Conservation (phyloP, 345 rosid species). For the Citrus medica region DNA sequence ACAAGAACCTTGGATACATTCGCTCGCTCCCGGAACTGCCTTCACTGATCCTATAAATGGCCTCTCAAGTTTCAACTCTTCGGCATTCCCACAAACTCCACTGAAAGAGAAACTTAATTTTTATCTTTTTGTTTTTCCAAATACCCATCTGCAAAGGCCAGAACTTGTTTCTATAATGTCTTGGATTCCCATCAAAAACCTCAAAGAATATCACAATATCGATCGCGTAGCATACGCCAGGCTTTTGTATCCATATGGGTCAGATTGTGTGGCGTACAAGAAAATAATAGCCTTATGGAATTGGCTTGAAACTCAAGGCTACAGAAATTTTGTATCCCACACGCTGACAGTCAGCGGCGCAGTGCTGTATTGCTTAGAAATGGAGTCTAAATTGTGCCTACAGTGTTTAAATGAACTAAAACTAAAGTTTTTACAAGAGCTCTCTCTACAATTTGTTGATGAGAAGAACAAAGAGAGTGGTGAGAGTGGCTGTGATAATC, state of each 20-base stretch:
- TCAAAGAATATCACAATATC: constrained; percentile 20
- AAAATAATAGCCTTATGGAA: constrained; percentile 31
- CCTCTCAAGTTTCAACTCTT: too few relatives aligned
- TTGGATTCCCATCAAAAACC: not conserved
- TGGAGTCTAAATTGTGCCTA: constrained; percentile 11
- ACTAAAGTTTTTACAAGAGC: not conserved
- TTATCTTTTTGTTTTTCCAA: too few relatives aligned
- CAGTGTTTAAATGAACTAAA: not conserved
- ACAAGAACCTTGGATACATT: too few relatives aligned
- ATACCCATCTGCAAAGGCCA: too few relatives aligned
- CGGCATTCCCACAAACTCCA: too few relatives aligned
- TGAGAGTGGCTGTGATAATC: not conserved
- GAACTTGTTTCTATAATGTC: too few relatives aligned
- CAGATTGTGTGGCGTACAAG: not conserved
- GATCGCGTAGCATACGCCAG: constrained; percentile 22
- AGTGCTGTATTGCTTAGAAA: not conserved
- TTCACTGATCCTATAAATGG: too few relatives aligned
- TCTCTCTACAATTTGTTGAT: too few relatives aligned
- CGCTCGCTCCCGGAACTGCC: too few relatives aligned
- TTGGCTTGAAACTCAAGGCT: constrained; percentile 27
- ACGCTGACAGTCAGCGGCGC: not conserved
- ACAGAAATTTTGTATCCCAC: constrained; percentile 9
- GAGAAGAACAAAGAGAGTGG: not conserved
- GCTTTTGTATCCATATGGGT: not conserved
- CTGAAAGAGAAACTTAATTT: too few relatives aligned